phyloP scores from a whole-genome alignment of 495 filamentous ascomycete genomes.

The Aspergillus funiculosus region DNA sequence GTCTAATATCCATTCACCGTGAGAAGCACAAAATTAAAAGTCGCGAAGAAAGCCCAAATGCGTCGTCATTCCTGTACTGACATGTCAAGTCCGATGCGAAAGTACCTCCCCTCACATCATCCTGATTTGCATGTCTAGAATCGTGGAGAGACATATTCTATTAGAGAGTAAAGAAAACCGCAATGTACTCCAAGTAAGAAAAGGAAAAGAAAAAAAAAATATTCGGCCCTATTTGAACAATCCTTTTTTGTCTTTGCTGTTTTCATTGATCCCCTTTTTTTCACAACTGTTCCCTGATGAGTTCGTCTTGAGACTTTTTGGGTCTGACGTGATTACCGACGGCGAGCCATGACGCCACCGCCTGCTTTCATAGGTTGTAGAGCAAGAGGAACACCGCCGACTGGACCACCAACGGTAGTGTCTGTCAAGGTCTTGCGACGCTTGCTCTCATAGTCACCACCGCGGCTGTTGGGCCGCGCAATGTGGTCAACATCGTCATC shows the following conservation, averaged over 20 bases:
- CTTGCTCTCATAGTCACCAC: conserved; percentile 64
- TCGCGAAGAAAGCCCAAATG: background rate
- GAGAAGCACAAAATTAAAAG: background rate
- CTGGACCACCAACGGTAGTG: conserved; percentile 43
- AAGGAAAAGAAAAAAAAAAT: no score
- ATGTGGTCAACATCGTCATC: conserved; percentile 70
- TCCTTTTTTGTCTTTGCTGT: conserved; percentile 11
- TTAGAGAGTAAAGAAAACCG: conserved; percentile 18
- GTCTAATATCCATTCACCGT: conserved; percentile 12
- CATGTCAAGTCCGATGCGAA: background rate
- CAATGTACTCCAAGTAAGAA: conserved; percentile 15
- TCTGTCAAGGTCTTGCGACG: conserved; percentile 76
- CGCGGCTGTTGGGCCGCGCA: conserved; percentile 61
- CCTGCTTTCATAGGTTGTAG: conserved; percentile 44
- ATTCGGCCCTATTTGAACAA: conserved; percentile 3
- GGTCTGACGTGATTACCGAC: conserved; percentile 36
- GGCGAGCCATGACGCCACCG: conserved; percentile 34
- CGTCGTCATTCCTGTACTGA: background rate
- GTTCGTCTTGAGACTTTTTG: no score
- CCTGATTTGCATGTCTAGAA: background rate
- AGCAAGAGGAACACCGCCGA: conserved; percentile 35
- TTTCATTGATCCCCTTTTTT: conserved; percentile 7
- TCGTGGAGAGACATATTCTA: conserved; percentile 21
- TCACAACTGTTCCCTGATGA: background rate
- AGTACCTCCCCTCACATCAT: no score